Conservation (phyloP, 495 filamentous ascomycete species). For the Letharia columbiana region DNA sequence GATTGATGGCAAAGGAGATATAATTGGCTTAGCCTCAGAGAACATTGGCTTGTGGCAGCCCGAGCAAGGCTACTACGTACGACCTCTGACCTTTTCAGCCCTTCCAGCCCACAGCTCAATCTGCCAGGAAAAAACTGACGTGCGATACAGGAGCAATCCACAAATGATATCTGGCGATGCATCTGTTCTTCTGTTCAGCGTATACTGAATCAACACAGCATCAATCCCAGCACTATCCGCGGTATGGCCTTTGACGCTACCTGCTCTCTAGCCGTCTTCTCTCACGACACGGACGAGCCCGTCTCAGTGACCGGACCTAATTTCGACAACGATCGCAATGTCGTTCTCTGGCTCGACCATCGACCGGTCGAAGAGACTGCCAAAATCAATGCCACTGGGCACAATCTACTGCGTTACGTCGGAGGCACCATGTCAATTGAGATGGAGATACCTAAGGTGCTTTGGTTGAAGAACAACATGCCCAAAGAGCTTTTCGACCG, state of each 20-base stretch:
- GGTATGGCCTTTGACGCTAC: constrained; percentile 97
- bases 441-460: constrained; percentile 97
- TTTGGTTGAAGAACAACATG: constrained; percentile 98
- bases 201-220: constrained; percentile 67
- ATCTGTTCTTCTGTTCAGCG: constrained; percentile 76
- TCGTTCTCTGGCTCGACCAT: constrained; percentile 90
- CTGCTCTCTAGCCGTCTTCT: constrained; percentile 87
- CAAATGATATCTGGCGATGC: constrained; percentile 86
- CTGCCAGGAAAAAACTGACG: constrained; percentile 21
- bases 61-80: constrained; percentile 78
- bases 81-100: constrained; percentile 13
- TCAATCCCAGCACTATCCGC: constrained; percentile 61
- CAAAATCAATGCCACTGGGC: constrained; percentile 83
- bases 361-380: constrained; percentile 80
- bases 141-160: constrained; percentile 79
- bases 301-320: constrained; percentile 79
- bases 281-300: constrained; percentile 79
- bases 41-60: constrained; percentile 93
- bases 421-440: constrained; percentile 96
- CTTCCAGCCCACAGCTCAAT: constrained; percentile 7
- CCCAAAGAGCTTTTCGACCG: constrained; percentile 78
- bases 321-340: constrained; percentile 79
- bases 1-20: constrained; percentile 82
- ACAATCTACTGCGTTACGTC: constrained; percentile 90
- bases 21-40: constrained; percentile 82